Conservation (phyloP, 371 early-diverging fungal species). For the Circinella minor region DNA sequence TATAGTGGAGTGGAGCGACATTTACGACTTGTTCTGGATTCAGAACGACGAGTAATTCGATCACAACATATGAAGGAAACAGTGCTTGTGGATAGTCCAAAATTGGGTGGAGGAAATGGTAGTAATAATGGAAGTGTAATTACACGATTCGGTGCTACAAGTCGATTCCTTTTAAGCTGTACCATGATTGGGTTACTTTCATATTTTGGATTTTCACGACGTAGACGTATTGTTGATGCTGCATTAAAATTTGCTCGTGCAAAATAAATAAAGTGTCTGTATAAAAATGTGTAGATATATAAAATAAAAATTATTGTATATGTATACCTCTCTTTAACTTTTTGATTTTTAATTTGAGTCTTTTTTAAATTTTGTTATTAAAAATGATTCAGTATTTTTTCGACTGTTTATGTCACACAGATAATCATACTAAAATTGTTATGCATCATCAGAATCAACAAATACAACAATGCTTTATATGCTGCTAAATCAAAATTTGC, state of each 20-base stretch:
- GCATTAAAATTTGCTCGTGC: background rate
- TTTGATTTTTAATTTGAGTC: too few species aligned
- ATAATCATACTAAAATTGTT: too few species aligned
- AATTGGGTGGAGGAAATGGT: background rate
- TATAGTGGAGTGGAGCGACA: slow-evolving; percentile 39
- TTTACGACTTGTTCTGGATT: slow-evolving; percentile 37
- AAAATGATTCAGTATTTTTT: too few species aligned
- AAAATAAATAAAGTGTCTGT: background rate
- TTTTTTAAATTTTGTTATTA: too few species aligned
- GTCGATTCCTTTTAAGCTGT: slow-evolving; percentile 4
- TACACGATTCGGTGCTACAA: background rate
- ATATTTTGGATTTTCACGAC: background rate
- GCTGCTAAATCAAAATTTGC: too few species aligned
- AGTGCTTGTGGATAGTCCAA: background rate
- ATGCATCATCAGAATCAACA: too few species aligned
- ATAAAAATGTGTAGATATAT: too few species aligned
- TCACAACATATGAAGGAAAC: slow-evolving; percentile 23
- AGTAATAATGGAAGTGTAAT: background rate
- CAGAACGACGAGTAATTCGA: slow-evolving; percentile 32
- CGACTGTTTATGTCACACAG: too few species aligned
- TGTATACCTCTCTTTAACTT: too few species aligned
- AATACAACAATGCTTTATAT: too few species aligned
- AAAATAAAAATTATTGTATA: too few species aligned
- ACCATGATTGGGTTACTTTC: slow-evolving; percentile 1
- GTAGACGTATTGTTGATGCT: background rate